Conservation (phyloP, 2,329 filamentous ascomycete species). For the Tympanopsis confertula region DNA sequence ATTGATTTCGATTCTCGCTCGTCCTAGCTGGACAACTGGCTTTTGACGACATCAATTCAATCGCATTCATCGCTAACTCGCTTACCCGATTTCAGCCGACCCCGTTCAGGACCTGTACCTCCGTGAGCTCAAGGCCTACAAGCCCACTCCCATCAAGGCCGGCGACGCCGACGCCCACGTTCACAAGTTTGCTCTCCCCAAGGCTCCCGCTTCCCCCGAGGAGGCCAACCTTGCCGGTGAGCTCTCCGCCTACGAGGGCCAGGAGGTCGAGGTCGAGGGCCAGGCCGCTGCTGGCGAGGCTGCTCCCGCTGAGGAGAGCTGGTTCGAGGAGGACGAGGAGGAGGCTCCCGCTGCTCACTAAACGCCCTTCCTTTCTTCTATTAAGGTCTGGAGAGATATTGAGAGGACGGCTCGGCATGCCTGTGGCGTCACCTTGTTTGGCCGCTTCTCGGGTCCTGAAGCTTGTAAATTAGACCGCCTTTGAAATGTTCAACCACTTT, state of each 20-base stretch:
- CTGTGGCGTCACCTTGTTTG: no score
- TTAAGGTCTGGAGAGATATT: no score
- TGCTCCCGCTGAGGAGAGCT: conserved; percentile 26
- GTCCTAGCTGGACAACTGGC: background rate
- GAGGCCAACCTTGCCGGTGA: conserved; percentile 60
- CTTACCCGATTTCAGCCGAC: conserved; percentile 51
- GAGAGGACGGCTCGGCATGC: no score
- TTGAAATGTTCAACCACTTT: no score
- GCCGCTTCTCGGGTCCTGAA: no score
- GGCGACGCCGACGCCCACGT: conserved; percentile 61
- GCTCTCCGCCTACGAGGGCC: conserved; percentile 58
- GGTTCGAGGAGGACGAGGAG: conserved; percentile 48
- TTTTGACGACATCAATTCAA: background rate
- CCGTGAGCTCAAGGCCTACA: conserved; percentile 61
- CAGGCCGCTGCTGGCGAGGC: conserved; percentile 38
- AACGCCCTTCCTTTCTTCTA: no score
- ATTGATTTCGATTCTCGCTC: background rate
- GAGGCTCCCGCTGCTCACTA: background rate
- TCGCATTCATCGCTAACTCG: no score
- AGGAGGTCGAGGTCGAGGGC: conserved; percentile 61
- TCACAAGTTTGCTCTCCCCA: conserved; percentile 54
- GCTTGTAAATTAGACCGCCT: conserved; percentile 1
- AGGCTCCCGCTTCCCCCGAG: conserved; percentile 54
- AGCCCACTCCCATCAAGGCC: conserved; percentile 51
- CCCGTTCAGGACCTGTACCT: conserved; percentile 66